Conservation (phyloP, 441 rosid species). For the Populus trichocarpa region DNA sequence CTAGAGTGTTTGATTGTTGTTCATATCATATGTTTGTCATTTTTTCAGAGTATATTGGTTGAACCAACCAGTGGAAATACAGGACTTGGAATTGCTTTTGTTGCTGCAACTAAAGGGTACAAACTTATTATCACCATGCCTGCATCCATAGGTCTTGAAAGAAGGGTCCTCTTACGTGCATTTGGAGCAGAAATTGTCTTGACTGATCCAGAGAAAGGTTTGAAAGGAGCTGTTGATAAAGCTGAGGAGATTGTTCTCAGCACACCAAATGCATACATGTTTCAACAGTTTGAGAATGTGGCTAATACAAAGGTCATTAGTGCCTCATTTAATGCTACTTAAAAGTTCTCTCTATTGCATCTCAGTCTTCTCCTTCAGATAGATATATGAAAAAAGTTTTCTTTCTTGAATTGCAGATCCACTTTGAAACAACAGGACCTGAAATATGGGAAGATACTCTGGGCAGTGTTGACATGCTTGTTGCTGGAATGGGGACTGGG, state of each 20-base stretch:
- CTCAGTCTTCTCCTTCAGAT: background rate
- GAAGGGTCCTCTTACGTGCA: slow-evolving; percentile 77
- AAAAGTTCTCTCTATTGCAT: slow-evolving; percentile 4
- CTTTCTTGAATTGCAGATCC: slow-evolving; percentile 51
- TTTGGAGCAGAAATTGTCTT: slow-evolving; percentile 84
- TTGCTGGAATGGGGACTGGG: slow-evolving; percentile 90
- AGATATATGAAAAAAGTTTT: background rate
- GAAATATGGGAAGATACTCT: slow-evolving; percentile 95
- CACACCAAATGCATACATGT: slow-evolving; percentile 65
- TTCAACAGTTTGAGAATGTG: slow-evolving; percentile 73
- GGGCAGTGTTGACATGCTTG: slow-evolving; percentile 71
- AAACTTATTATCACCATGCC: slow-evolving; percentile 85
- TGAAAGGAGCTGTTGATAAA: slow-evolving; percentile 81
- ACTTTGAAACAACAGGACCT: slow-evolving; percentile 89
- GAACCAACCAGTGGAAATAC: slow-evolving; percentile 90
- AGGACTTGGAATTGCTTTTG: slow-evolving; percentile 84
- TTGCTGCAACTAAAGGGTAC: slow-evolving; percentile 82
- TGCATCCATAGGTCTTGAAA: slow-evolving; percentile 75
- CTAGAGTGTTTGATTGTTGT: background rate
- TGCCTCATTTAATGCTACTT: slow-evolving; percentile 8
- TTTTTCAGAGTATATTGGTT: slow-evolving; percentile 59
- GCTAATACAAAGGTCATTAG: slow-evolving; percentile 61
- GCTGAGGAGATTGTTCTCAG: slow-evolving; percentile 72
- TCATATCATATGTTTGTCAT: slow-evolving; percentile 2
- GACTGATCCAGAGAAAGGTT: slow-evolving; percentile 77